Evolutionary conservation across 2,329 filamentous ascomycete genomes (phyloP), one percentile per base, ranked within the genome.

Genomic region (Fusarium burgessii): DNA sequence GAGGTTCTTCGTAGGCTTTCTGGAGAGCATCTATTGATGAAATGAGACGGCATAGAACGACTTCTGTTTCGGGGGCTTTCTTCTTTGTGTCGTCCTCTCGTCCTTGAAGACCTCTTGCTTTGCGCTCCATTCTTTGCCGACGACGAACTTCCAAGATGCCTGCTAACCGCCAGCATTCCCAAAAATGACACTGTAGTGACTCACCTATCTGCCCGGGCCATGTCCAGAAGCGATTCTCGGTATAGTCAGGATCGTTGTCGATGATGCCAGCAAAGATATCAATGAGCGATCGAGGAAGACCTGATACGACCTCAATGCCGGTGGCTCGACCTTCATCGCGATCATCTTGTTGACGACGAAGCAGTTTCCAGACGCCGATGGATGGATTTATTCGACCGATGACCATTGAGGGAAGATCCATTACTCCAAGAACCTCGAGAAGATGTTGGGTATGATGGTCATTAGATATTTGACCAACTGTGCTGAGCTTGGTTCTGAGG

Each of bases 131-230:
- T 11, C 74, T 63, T 6, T n/a, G 49, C 13, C 74, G 72, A 13
- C 74, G 68, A 4, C 74, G 67, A 2, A 76, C 42, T 17, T 76
- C 72, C 2, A 76, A 58, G 5, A 76, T 73, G 2, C 65, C 74
- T 2, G 74, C 62, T 4, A 74, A 40, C 8, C 68, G 49, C 74
- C 74, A 76, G 27, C 72, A 70, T 41, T 76, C 74, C 74, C 74
- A 76, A 3, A 64, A 62, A 25, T 76, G 72, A 11, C 58, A 56
- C 12, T 74, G 73, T 0, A 74, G 17, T 12, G 74, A 76, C 49
- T 73, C 72, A 18, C 74, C 74, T 25, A 76, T 13, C 4, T 76
- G 68, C 0, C 74, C 74, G 0, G 72, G 62, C 74, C 74, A 76
- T 0, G 59, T 27, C 74, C 73, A 76, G 3, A 76, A 41, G 17